Percentiles rank a stretch among this genome's conserved stretches.
Evolutionary conservation across 2,329 filamentous ascomycete genomes (phyloP).

Genomic region (Thielaviopsis ethacetica): DNA sequence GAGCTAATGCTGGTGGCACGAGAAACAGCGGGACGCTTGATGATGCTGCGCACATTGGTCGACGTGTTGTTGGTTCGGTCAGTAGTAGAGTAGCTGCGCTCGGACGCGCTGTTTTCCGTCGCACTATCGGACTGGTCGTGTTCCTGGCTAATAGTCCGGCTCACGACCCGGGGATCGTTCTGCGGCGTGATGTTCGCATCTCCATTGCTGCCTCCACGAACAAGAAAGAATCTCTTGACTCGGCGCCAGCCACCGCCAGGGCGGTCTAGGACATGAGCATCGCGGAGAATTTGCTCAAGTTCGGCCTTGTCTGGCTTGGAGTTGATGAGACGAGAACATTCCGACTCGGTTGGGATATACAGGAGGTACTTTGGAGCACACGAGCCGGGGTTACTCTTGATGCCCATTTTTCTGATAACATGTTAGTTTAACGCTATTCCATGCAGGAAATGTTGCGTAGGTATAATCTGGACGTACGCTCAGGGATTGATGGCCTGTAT

Average conservation of each 20-base stretch:
- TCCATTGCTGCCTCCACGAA: neutral
- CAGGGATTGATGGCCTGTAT: neutral
- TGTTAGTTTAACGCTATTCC: neutral
- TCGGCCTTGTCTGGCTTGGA: conserved; percentile 4
- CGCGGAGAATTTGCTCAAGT: conserved; percentile 4
- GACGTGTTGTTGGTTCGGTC: neutral
- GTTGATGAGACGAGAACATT: conserved; percentile 7
- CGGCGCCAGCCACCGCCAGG: conserved; percentile 1
- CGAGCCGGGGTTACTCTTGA: neutral
- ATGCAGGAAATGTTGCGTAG: no score
- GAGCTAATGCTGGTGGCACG: neutral
- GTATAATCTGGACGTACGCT: neutral
- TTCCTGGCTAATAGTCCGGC: neutral
- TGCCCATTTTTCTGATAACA: neutral
- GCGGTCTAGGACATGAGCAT: conserved; percentile 3
- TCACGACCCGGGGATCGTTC: neutral
- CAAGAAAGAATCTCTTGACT: conserved; percentile 9
- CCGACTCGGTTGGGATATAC: conserved; percentile 9
- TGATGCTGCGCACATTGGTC: neutral
- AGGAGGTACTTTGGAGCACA: conserved; percentile 3
- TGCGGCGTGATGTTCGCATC: neutral
- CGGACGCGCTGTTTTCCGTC: neutral
- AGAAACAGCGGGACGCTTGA: neutral
- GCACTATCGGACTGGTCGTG: neutral
- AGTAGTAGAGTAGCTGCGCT: neutral